Conservation (phyloP, 805 yeast genomes). For the Saturnispora bothae region DNA sequence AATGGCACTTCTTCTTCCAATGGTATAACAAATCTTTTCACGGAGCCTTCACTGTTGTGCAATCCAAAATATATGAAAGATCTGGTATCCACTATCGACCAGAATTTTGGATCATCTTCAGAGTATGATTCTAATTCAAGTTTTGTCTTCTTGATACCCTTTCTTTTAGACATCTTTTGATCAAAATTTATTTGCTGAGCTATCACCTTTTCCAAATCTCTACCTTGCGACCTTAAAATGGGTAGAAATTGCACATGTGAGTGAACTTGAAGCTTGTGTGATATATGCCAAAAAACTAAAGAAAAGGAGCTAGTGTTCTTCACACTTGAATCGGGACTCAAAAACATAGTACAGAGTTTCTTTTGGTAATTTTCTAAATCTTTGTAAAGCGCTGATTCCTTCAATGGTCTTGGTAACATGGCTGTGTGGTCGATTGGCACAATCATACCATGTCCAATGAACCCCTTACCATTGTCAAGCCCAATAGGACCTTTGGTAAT, state of each 20-base stretch:
- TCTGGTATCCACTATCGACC: slow-evolving; percentile 21
- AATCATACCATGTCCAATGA: slow-evolving; percentile 75
- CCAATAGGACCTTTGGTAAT: slow-evolving; percentile 82
- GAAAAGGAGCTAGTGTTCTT: slow-evolving; percentile 24
- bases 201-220: slow-evolving; percentile 34
- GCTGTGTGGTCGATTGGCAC: slow-evolving; percentile 73
- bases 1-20: slow-evolving; percentile 27
- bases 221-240: slow-evolving; percentile 25
- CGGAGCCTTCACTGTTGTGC: slow-evolving; percentile 2
- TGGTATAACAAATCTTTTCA: slow-evolving; percentile 21
- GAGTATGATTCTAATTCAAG: slow-evolving; percentile 19
- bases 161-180: slow-evolving; percentile 33
- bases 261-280: slow-evolving; percentile 56
- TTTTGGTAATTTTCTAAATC: slow-evolving; percentile 41
- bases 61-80: slow-evolving; percentile 22
- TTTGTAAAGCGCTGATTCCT: slow-evolving; percentile 26
- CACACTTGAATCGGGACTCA: slow-evolving; percentile 16
- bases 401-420: slow-evolving; percentile 19
- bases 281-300: slow-evolving; percentile 61
- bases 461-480: slow-evolving; percentile 33
- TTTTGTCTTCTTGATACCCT: slow-evolving; percentile 9
- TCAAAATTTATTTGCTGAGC: slow-evolving; percentile 34
- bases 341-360: slow-evolving; percentile 41
- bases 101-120: slow-evolving; percentile 15
- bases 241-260: slow-evolving; percentile 73